These are phyloP conservation scores for Hypsizygus marmoreus DNA, from an alignment of 768 basidiomycete genomes.

Conservation along the genomic window DNA sequence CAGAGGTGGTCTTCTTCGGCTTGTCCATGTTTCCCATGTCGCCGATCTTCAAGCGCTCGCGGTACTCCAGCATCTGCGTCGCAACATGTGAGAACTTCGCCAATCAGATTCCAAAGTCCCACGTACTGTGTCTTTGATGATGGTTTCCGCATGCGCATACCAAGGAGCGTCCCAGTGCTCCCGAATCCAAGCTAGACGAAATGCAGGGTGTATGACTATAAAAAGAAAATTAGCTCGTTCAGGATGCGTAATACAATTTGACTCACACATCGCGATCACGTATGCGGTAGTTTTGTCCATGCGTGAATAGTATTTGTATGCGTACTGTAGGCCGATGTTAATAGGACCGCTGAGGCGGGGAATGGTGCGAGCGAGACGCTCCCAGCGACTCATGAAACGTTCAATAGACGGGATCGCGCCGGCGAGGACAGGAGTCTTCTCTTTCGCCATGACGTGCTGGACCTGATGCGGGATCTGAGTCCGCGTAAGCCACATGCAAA, in stretches of 20 bases:
- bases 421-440: constrained; percentile 20
- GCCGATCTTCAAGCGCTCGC: background rate
- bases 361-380: constrained; percentile 4
- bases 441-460: constrained; percentile 17
- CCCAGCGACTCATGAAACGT: constrained; percentile 19
- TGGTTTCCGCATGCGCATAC: constrained; percentile 9
- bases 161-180: constrained; percentile 17
- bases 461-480: constrained; percentile 14
- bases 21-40: background rate
- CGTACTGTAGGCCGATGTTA: constrained; percentile 5
- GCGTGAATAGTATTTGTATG: constrained; percentile 10
- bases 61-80: constrained; percentile 15
- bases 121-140: constrained; percentile 15
- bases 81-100: background rate
- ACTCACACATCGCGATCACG: constrained; percentile 12
- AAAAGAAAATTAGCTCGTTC: too few relatives aligned
- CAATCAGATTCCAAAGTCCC: background rate
- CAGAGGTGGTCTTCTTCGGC: background rate
- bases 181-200: constrained; percentile 16
- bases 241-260: background rate
- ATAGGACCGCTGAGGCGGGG: constrained; percentile 8
- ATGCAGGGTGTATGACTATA: constrained; percentile 19
- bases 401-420: constrained; percentile 22
- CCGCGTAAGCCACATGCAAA: background rate
- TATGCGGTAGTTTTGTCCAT: constrained; percentile 15